Evolutionary conservation across 1,139 yeast species (phyloP), one percentile per base, ranked within the genome.

Genomic region (Citeromyces siamensis): DNA sequence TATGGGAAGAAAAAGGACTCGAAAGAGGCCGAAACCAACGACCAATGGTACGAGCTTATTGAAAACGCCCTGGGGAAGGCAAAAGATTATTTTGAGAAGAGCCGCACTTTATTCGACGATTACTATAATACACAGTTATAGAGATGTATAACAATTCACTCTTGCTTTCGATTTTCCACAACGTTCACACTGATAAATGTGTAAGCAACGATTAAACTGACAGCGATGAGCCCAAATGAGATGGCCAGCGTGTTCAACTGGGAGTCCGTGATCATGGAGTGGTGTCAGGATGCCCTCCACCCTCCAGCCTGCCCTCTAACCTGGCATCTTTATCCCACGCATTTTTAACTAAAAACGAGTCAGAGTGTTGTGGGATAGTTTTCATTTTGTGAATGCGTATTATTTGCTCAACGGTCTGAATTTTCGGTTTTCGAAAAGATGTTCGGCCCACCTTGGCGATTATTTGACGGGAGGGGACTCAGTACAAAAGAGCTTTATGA

Each of bases 241-340:
- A 83, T 67, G 38, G 85, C 93, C 38, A 84, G 64, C 35, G 72
- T 62, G 55, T 85, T 76, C 54, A 86, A 70, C 58, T 85, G 90
- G 41, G 65, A 64, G 64, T 85, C 95, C 17, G 82, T 66, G 50
- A 86, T 86, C 95, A 85, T 86, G 14, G 12, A 17, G 17, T 26
- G 31, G 31, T 26, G 31, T 26, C 12, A 13, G 31, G 31, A 26
- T 26, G n/a, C n/a, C n/a, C n/a, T n/a, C n/a, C n/a, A n/a, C n/a
- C n/a, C n/a, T n/a, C n/a, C n/a, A n/a, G n/a, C n/a, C n/a, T n/a
- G n/a, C 17, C 33, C 6, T 12, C 33, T 21, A 14, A 27, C 13
- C 10, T 17, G 4, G 32, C 10, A 8, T n/a, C 12, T 12, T 27
- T 21, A 21, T 21, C 10, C n/a, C n/a, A n/a, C n/a, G n/a, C n/a